Evolutionary conservation across 2,329 filamentous ascomycete genomes (phyloP), one percentile per base, ranked within the genome.

Genomic region (Sordariomycetes sp.): DNA sequence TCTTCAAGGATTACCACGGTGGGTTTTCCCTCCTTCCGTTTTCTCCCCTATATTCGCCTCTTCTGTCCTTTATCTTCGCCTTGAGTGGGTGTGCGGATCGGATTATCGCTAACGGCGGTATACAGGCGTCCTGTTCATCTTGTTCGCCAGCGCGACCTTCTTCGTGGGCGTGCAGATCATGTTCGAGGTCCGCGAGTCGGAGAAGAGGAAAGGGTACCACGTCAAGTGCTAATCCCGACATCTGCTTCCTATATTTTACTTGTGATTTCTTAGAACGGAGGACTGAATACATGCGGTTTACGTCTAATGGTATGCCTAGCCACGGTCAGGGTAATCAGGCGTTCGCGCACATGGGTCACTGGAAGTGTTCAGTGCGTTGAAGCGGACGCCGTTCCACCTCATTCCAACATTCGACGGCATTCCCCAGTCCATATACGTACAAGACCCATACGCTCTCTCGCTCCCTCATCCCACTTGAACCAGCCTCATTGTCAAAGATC

Each of bases 111-210:
- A 61, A 70, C 62, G 24, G 7, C 7, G 35, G 20, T 45, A 45
- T 13, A 1, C 53, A 77, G 92, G 94, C 0, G 66, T 87, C 10
- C 67, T 81, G 1, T 99, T 96, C 68, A 70, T 97, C 52, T 66
- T 84, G 12, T 76, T 76, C 2, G 87, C 90, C 3, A 92, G 84
- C 65, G 72, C 70, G n/a, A 83, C 81, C 51, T 70, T 97, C 10
- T 99, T 96, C 67, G 83, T 91, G 0, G 91, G 87, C 28, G 81
- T 87, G 50, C 92, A 97, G 73, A 75, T 96, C 65, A 99, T 99
- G 94, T 96, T 97, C 74, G 94, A 99, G 75, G 80, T 95, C 63
- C 78, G 94, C 56, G 89, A 96, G 73, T 77, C 79, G 50, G 94
- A 99, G 75, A 82, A 84, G 71, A 80, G 92, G 64, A 82, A 81